Evolutionary conservation across 2,329 filamentous ascomycete species (phyloP).

Genomic region (Aspergillus sp.): DNA sequence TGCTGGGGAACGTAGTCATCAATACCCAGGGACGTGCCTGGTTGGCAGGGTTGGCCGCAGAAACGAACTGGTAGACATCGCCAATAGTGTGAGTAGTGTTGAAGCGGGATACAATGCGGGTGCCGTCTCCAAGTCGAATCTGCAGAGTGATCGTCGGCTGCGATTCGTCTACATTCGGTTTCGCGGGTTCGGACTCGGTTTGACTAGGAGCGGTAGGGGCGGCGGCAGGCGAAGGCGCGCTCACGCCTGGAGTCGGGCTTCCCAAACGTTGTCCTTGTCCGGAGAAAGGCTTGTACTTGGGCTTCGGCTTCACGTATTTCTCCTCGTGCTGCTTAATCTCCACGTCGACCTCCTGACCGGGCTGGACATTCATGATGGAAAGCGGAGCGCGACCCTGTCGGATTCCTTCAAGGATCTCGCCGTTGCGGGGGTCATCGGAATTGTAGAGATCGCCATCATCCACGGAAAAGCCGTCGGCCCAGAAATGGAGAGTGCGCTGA

Average conservation of each 20-base stretch:
- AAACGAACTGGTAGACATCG: constrained; percentile 63
- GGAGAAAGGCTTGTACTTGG: constrained; percentile 62
- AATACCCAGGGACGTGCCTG: constrained; percentile 55
- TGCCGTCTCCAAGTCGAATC: constrained; percentile 63
- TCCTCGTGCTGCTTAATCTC: constrained; percentile 64
- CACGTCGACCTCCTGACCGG: constrained; percentile 64
- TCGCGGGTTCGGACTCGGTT: constrained; percentile 28
- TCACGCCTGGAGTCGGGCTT: constrained; percentile 60
- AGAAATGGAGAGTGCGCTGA: constrained; percentile 61
- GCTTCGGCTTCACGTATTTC: constrained; percentile 63
- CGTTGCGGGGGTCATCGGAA: constrained; percentile 63
- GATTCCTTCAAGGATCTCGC: constrained; percentile 61
- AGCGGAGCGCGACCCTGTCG: constrained; percentile 63
- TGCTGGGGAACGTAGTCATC: constrained; percentile 67
- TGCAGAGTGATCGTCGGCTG: constrained; percentile 60
- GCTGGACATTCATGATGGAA: constrained; percentile 62
- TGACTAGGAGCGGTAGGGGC: constrained; percentile 18
- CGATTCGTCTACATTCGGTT: constrained; percentile 56
- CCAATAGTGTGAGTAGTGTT: constrained; percentile 66
- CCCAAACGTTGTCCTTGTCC: constrained; percentile 62
- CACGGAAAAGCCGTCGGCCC: constrained; percentile 65
- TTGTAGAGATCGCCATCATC: constrained; percentile 64
- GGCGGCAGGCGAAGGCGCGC: constrained; percentile 35
- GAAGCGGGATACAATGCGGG: constrained; percentile 60
- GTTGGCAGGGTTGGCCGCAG: constrained; percentile 51